Evolutionary conservation across 2,329 filamentous ascomycete species (phyloP), one percentile per base, ranked within the genome.

Genomic region (Gyromitra esculenta): DNA sequence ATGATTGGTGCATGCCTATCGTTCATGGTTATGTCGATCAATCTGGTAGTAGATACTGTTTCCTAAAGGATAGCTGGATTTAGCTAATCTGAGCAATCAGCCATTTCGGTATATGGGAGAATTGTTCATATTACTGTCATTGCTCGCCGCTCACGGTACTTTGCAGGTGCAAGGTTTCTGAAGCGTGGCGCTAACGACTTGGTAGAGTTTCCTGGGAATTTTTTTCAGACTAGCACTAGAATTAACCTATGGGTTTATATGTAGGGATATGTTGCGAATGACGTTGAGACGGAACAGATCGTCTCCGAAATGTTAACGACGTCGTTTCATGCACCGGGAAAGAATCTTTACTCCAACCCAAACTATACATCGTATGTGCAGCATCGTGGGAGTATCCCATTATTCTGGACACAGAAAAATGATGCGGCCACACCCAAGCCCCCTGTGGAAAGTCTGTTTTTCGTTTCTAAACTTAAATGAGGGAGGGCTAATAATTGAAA

Each of bases 231-330:
- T n/a, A 21, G n/a, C 11, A 1, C 25, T 41, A 54, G 9, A 37
- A 66, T 31, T 31, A 25, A 56, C 64, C 50, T 57, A 41, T 15
- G 8, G 43, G 9, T 41, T 41, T 60, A 3, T 60, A 3, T 65
- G 13, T 70, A 77, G 75, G 95, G 96, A 13, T 97, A 97, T 82
- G 96, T 99, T 70, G 96, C 96, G 67, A 99, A 99, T 82, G 96
- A 99, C 83, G 96, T 99, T 31, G 96, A 99, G 84, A 98, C 96
- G 0, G 96, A 99, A 84, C 96, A 99, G 83, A 97, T 99, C 76
- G 94, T 99, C 4, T 96, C 94, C 0, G 96, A 99, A 82, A 93
- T 94, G 81, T 86, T 95, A 65, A 97, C 94, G 0, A 99, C 96
- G 0, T 97, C 96, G 0, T 97, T 99, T 80, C 96, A 99, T 84